Base-by-base conservation (phyloP, 768 basidiomycete species). In the Rhizopogon vesiculosus region DNA sequence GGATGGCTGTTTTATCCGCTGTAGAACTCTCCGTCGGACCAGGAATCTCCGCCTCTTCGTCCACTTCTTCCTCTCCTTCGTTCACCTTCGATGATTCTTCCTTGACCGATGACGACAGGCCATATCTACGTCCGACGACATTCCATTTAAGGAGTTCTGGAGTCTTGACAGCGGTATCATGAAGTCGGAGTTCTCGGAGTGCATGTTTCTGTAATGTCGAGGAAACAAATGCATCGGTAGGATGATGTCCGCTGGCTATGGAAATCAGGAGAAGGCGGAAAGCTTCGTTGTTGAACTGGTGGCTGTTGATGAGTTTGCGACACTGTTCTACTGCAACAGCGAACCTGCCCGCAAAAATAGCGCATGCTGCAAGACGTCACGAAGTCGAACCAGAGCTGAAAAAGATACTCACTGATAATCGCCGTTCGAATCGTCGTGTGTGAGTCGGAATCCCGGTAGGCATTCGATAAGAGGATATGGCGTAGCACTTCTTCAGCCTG, bases 281-380 rank as follows among this genome's bases (percentile, higher is more conserved):
- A 0, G 93, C 87, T 42, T 95, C 92, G 52, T 93, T 89, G 64
- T 93, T 87, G 75, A 91, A 93, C 64, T 96, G 93, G 64, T 93
- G 77, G 0, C 73, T 71, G 33, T 80, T 84, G 55, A 90, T 83
- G 33, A 98, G 72, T 59, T 88, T 88, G 25, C 93, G 83, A 33
- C 80, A 80, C 63, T 91, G 87, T 57, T 91, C 87, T 15, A 91
- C 81, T 15, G 89, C 81, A 9, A 78, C 72, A 19, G 74, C 62
- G 62, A 80, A 81, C 10, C 82, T 78, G 49, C 81, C 74, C 5
- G 76, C 80, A 1, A 77, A 68, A 39, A 90, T 80, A 7, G 86
- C 86, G 64, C 89, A 91, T 1, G 93, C 94, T 96, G 63, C 4
- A 41, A 42, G 51, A 38, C 19, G 15, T 38, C 40, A 49, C 7